Evolutionary conservation across 768 basidiomycete genomes (phyloP).

Genomic region (Mycena vitilis): DNA sequence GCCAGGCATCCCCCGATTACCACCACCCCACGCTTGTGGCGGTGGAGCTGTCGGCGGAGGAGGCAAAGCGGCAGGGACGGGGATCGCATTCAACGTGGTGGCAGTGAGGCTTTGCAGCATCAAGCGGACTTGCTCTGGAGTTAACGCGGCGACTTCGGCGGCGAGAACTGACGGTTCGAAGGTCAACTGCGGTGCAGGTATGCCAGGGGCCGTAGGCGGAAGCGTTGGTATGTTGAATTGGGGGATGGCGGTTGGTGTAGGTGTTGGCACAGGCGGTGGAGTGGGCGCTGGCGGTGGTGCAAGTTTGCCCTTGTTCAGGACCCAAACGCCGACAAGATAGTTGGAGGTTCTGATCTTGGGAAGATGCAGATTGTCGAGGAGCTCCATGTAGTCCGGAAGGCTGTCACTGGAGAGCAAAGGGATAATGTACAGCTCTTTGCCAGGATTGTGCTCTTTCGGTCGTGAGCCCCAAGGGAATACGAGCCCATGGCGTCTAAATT

Average conservation of each 20-base stretch:
- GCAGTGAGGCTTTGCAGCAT: slow-evolving; percentile 70
- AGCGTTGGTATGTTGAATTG: slow-evolving; percentile 38
- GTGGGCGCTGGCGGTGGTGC: slow-evolving; percentile 50
- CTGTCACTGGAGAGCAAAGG: slow-evolving; percentile 75
- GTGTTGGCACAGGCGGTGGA: slow-evolving; percentile 28
- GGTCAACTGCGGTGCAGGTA: slow-evolving; percentile 45
- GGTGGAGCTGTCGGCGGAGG: slow-evolving; percentile 40
- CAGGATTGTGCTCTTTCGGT: slow-evolving; percentile 79
- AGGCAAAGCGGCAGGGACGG: slow-evolving; percentile 45
- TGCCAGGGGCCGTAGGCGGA: slow-evolving; percentile 28
- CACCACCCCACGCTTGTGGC: slow-evolving; percentile 25
- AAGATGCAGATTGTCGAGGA: slow-evolving; percentile 80
- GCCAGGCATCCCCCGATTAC: slow-evolving; percentile 25
- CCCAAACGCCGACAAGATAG: slow-evolving; percentile 85
- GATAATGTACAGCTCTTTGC: slow-evolving; percentile 89
- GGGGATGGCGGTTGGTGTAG: slow-evolving; percentile 26
- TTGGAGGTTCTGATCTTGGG: slow-evolving; percentile 72
- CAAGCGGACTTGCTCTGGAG: slow-evolving; percentile 80
- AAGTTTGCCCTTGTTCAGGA: slow-evolving; percentile 86
- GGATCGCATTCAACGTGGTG: slow-evolving; percentile 47
- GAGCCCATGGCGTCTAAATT: slow-evolving; percentile 81
- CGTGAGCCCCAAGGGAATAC: slow-evolving; percentile 88
- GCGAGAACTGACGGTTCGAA: slow-evolving; percentile 66
- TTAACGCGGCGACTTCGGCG: slow-evolving; percentile 78
- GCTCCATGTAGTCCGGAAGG: slow-evolving; percentile 87